phyloP scores from a whole-genome alignment of 2,329 filamentous ascomycete species.

The Aspergillus niger region DNA sequence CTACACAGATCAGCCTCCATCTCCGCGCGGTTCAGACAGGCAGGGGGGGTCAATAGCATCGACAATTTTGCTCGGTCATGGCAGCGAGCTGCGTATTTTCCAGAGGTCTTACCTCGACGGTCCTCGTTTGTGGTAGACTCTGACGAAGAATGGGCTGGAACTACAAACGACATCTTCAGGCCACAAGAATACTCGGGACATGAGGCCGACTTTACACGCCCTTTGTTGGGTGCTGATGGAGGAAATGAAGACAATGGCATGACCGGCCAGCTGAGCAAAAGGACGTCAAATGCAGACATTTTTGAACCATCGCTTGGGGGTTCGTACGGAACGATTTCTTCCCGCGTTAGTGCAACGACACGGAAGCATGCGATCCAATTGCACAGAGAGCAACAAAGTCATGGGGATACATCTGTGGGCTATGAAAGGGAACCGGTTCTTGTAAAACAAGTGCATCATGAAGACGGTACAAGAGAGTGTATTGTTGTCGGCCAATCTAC shows the following conservation, averaged over 20 bases:
- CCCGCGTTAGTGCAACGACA: conserved; percentile 58
- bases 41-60: conserved; percentile 90
- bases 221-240: conserved; percentile 33
- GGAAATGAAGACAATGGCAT: conserved; percentile 27
- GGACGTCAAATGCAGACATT: conserved; percentile 22
- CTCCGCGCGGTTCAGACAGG: conserved; percentile 59
- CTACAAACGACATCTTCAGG: conserved; percentile 24
- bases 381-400: conserved; percentile 54
- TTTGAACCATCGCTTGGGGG: conserved; percentile 61
- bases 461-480: conserved; percentile 79
- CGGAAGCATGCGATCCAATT: conserved; percentile 58
- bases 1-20: conserved; percentile 40
- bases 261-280: conserved; percentile 20
- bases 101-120: conserved; percentile 79
- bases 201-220: conserved; percentile 31
- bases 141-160: conserved; percentile 48
- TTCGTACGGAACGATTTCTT: conserved; percentile 61
- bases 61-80: conserved; percentile 91
- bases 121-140: conserved; percentile 68
- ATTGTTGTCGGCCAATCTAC: conserved; percentile 93
- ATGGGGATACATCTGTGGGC: conserved; percentile 51
- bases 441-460: conserved; percentile 84
- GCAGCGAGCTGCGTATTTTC: conserved; percentile 86
- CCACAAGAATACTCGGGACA: conserved; percentile 24
- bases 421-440: conserved; percentile 72